A percentile compares a stretch with the other conserved stretches of the same genome.
Evolutionary conservation across 371 early-diverging fungal genomes (phyloP).

Genomic region (Vairimorpha ceranae): DNA sequence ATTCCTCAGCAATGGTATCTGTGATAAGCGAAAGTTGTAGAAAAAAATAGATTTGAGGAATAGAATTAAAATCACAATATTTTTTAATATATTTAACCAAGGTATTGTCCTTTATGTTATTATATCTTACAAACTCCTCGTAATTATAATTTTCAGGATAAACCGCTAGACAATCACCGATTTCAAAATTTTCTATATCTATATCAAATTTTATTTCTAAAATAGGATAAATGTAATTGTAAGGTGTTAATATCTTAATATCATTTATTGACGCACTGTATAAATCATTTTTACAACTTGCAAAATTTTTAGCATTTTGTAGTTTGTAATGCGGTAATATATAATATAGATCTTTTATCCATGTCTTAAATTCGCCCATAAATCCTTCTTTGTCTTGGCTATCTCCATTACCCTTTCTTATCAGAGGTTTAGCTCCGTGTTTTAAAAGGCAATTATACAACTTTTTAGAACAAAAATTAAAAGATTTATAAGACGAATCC

Average conservation of each 20-base stretch:
- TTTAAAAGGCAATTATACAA: conserved; percentile 74
- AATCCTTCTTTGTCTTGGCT: conserved; percentile 87
- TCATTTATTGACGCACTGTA: neutral
- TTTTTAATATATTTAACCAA: conserved; percentile 1
- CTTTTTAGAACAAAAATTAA: conserved; percentile 85
- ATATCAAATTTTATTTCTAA: conserved; percentile 51
- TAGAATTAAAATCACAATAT: conserved; percentile 45
- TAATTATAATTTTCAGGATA: conserved; percentile 46
- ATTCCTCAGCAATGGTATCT: neutral
- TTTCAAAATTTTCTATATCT: conserved; percentile 35
- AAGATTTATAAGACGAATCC: conserved; percentile 63
- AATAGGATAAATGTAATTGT: conserved; percentile 25
- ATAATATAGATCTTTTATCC: conserved; percentile 8
- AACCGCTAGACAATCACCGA: conserved; percentile 58
- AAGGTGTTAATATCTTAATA: conserved; percentile 22
- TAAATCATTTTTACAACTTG: neutral
- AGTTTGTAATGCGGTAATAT: neutral
- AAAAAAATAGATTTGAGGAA: conserved; percentile 48
- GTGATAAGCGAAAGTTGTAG: neutral
- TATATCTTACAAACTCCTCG: conserved; percentile 30
- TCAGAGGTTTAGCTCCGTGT: conserved; percentile 73
- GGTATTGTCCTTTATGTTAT: conserved; percentile 15
- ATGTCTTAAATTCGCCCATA: conserved; percentile 28
- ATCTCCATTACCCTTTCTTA: conserved; percentile 77
- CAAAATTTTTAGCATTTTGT: conserved; percentile 7